Evolutionary conservation across 176 grass and related monocot genomes (phyloP), one percentile per base, ranked within the genome.

Genomic region (Raddia guianensis): DNA sequence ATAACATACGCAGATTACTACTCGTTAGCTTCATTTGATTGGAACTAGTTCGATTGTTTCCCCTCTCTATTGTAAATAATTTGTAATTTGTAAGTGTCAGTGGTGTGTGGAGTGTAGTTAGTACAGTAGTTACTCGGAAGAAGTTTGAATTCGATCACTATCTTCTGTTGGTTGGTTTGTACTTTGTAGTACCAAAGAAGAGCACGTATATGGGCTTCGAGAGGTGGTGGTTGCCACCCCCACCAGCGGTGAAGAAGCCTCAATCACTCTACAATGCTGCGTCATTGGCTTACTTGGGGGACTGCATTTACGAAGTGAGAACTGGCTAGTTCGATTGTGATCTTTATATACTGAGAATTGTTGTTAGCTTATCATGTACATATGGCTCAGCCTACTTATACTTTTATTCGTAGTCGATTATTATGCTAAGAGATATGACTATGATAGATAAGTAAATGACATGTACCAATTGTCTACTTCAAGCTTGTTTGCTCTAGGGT

Each of bases 231-330:
- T 66, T 98, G 60, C 92, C 95, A 5, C 74, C 84, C 6, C 86
- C 95, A 0, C 92, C 88, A 4, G 81, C 84, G 79, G 92, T 98
- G 62, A 98, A 98, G 70, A 98, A 93, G 76, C 95, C 95, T 2
- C 85, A 86, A 9, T 98, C 95, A 0, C 89, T 90, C 53, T 98
- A 94, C 81, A 98, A 92, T 50, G 92, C 92, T 0, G 92, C 85
- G 7, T 93, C 95, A 7, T 63, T 98, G n/a, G 95, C 92, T 15
- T 95, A 98, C 83, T 89, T 98, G 82, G 95, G 95, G 72, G 95
- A 98, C 73, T 98, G 95, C 86, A 98, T 98, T 73, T 98, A 98
- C 83, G 95, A 98, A 91, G 95, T 98, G 33, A 77, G 77, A 57
- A 61, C 43, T 5, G 16, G 12, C 50, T 33, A 12, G 34, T 51